phyloP scores from a whole-genome alignment of 106 monocot species.

The Dioscorea alata region DNA sequence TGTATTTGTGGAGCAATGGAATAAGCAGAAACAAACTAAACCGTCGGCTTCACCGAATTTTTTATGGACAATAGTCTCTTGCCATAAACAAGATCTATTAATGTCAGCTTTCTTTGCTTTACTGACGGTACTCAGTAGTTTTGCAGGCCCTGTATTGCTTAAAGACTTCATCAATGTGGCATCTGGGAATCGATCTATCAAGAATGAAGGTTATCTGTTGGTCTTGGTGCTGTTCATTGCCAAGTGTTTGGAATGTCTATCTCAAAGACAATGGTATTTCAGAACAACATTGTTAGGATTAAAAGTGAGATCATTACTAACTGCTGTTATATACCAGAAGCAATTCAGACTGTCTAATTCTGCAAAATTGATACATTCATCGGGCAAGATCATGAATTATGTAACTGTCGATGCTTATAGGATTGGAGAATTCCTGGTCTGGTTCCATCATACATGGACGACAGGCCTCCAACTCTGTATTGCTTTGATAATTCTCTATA shows the following conservation, averaged over 20 bases:
- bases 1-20: conserved; percentile 38
- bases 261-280: conserved; percentile 94
- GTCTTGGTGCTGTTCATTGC: conserved; percentile 52
- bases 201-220: conserved; percentile 62
- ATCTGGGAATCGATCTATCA: conserved; percentile 21
- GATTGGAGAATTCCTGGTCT: conserved; percentile 88
- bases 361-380: conserved; percentile 54
- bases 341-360: conserved; percentile 58
- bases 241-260: conserved; percentile 80
- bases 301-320: conserved; percentile 69
- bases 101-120: conserved; percentile 72
- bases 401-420: conserved; percentile 92
- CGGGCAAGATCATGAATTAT: conserved; percentile 88
- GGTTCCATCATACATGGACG: conserved; percentile 91
- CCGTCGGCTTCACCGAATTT: conserved; percentile 17
- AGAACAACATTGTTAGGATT: conserved; percentile 63
- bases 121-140: conserved; percentile 56
- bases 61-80: conserved; percentile 60
- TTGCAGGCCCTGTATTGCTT: conserved; percentile 62
- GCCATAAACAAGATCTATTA: conserved; percentile 51
- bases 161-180: conserved; percentile 67
- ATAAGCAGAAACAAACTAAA: conserved; percentile 18
- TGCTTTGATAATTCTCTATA: conserved; percentile 70
- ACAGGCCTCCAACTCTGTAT: conserved; percentile 68
- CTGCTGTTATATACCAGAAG: conserved; percentile 75